phyloP scores from a whole-genome alignment of 768 basidiomycete genomes.

The Leccinum broughii region DNA sequence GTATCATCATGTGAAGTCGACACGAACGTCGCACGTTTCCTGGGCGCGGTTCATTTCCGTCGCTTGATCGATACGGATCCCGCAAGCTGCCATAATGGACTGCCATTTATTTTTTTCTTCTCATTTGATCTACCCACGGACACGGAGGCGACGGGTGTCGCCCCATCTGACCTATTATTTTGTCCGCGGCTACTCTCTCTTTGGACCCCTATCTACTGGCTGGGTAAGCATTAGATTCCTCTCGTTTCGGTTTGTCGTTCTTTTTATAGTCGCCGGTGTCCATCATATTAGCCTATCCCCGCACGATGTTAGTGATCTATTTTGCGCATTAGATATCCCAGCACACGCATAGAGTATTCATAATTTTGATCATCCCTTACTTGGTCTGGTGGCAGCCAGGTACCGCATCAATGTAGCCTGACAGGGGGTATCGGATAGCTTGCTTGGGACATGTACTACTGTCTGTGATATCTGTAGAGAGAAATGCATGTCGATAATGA shows the following conservation, averaged over 20 bases:
- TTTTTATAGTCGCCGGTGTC: not conserved
- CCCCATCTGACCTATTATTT: constrained; percentile 8
- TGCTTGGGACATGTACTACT: constrained; percentile 1
- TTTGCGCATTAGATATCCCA: constrained; percentile 24
- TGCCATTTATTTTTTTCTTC: not conserved
- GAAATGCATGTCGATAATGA: not conserved
- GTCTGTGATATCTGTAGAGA: constrained; percentile 1
- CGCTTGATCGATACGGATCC: not conserved
- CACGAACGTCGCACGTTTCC: constrained; percentile 1
- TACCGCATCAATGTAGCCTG: not conserved
- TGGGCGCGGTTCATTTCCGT: constrained; percentile 18
- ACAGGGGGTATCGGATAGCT: not conserved
- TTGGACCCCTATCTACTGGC: constrained; percentile 5
- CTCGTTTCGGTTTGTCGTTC: constrained; percentile 13
- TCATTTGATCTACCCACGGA: constrained; percentile 21
- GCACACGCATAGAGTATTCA: constrained; percentile 19
- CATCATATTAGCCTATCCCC: constrained; percentile 5
- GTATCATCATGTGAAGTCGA: constrained; percentile 74
- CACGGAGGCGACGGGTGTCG: constrained; percentile 1
- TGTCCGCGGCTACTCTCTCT: constrained; percentile 5
- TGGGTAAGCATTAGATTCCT: not conserved
- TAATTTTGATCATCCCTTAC: constrained; percentile 1
- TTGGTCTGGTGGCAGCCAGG: not conserved
- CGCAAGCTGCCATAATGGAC: constrained; percentile 1
- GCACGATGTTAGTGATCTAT: constrained; percentile 16